phyloP scores from a whole-genome alignment of 2,329 filamentous ascomycete species.

The Bertia moriformis region DNA sequence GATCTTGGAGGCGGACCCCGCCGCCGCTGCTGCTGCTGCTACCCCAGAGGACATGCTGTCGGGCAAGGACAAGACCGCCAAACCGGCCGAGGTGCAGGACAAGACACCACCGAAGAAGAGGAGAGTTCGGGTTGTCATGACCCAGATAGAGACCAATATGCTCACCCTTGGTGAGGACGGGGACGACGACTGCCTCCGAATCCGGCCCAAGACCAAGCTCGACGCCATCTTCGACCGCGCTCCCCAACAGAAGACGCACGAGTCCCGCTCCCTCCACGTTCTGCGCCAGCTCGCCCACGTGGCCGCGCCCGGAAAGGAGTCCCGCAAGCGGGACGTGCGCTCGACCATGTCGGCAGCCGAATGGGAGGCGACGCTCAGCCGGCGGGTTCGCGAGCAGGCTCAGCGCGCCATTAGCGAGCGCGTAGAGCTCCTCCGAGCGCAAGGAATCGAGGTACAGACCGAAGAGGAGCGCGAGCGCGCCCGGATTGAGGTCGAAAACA shows the following conservation, averaged over 20 bases:
- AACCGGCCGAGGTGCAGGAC: no score
- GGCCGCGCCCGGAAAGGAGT: constrained; percentile 40
- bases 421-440: constrained; percentile 61
- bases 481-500: constrained; percentile 70
- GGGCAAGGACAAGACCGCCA: no score
- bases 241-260: constrained; percentile 46
- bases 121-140: constrained; percentile 35
- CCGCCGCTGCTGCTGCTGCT: background rate
- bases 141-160: constrained; percentile 20
- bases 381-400: constrained; percentile 67
- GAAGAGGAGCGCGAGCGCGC: constrained; percentile 75
- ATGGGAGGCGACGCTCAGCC: constrained; percentile 52
- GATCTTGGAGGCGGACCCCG: no score
- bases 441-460: constrained; percentile 70
- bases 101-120: no score
- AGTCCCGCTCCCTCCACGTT: constrained; percentile 47
- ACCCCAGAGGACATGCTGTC: background rate
- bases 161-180: constrained; percentile 24
- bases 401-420: constrained; percentile 62
- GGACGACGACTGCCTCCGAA: constrained; percentile 16
- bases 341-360: constrained; percentile 53
- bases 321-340: constrained; percentile 22
- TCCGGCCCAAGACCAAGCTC: constrained; percentile 32
- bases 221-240: constrained; percentile 57
- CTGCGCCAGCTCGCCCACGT: constrained; percentile 65